These are phyloP conservation scores for Dactylellina leptospora DNA, from an alignment of 2,329 filamentous ascomycete genomes.

Conservation along the genomic window DNA sequence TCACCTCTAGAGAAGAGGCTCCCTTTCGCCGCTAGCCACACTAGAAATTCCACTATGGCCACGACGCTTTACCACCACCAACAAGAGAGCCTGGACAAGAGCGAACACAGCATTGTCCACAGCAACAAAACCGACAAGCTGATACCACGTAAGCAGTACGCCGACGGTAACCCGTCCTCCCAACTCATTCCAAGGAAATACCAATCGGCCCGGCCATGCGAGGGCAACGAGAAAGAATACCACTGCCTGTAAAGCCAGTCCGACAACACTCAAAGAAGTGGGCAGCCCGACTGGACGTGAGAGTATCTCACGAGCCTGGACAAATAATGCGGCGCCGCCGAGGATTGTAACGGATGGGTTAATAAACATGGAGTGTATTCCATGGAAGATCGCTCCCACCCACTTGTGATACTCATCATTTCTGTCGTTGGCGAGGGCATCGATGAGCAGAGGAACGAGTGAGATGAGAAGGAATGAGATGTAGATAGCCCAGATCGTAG, in stretches of 20 bases:
- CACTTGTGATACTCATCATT: constrained; percentile 1
- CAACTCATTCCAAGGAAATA: constrained; percentile 1
- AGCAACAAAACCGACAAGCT: background rate
- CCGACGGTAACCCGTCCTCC: background rate
- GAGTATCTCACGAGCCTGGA: background rate
- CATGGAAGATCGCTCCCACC: background rate
- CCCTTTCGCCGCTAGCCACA: background rate
- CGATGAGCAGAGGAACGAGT: background rate
- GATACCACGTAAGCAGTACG: constrained; percentile 1
- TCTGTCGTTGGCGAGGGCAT: background rate
- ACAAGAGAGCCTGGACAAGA: background rate
- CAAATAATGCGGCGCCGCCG: background rate
- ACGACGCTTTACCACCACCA: background rate
- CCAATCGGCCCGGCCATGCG: background rate
- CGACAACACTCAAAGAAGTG: constrained; percentile 1
- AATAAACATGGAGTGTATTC: constrained; percentile 1
- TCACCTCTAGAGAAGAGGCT: constrained; percentile 1
- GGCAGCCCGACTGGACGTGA: background rate
- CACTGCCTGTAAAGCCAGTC: background rate
- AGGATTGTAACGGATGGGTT: background rate
- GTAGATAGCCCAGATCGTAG: constrained; percentile 1
- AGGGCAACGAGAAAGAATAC: background rate
- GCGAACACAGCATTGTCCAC: background rate
- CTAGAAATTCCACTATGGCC: background rate
- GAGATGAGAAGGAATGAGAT: constrained; percentile 1